A percentile compares a stretch with the other conserved stretches of the same genome.
Evolutionary conservation across 2,329 filamentous ascomycete species (phyloP).

Genomic region (Colletotrichum destructivum): DNA sequence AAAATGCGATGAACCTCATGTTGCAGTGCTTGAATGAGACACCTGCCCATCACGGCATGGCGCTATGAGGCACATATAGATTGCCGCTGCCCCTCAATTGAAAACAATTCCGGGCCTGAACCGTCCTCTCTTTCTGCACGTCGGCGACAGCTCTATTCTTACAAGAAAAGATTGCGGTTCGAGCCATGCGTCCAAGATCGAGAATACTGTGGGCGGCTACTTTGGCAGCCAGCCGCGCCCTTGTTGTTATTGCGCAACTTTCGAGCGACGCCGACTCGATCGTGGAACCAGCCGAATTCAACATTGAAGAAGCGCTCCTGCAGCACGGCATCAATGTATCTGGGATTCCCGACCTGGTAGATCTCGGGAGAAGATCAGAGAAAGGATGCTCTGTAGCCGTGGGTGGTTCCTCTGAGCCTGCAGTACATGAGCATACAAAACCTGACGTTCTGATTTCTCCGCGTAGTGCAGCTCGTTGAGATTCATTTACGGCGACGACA

Average conservation of each 20-base stretch:
- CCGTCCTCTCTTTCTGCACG: too few species aligned
- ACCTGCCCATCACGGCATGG: too few species aligned
- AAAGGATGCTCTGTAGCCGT: conserved; percentile 27
- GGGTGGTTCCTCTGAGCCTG: neutral
- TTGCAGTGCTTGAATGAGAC: too few species aligned
- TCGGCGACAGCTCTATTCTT: neutral
- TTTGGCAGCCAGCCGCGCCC: neutral
- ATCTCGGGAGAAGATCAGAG: conserved; percentile 10
- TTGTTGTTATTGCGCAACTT: conserved; percentile 4
- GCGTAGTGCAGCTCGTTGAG: conserved; percentile 37
- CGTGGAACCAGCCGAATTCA: conserved; percentile 38
- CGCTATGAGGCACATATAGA: neutral
- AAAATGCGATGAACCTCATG: neutral
- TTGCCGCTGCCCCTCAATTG: too few species aligned
- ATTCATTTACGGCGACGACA: conserved; percentile 25
- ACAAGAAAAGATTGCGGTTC: neutral
- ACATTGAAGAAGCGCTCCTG: conserved; percentile 40
- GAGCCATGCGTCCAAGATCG: neutral
- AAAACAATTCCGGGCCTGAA: neutral
- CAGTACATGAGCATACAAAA: neutral
- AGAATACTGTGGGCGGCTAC: neutral
- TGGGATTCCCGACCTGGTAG: conserved; percentile 31
- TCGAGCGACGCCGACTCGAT: conserved; percentile 2
- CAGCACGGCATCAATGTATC: conserved; percentile 40
- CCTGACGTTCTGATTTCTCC: accelerated